Evolutionary conservation across 306 rosid species (phyloP), one percentile per base, ranked within the genome.

Genomic region (Morella rubra): DNA sequence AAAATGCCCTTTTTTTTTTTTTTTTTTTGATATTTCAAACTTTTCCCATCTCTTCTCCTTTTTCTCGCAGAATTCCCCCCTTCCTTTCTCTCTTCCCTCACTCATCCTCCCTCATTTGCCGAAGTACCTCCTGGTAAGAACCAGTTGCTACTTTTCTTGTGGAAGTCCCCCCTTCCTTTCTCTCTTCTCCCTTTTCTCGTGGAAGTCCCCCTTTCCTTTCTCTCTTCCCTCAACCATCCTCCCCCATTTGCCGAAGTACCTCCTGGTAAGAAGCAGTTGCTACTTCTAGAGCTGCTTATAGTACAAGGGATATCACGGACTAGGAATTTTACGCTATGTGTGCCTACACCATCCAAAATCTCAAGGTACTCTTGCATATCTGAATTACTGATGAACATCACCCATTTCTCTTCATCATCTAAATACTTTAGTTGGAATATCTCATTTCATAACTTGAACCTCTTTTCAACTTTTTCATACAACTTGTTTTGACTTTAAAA

Each of bases 401-500:
- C 97, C 98, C 97, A 93, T 78, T 93, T 96, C 64, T 91, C 86
- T 80, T 93, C 96, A 73, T 93, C 97, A 22, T 93, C 98, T 18
- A 91, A 75, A 77, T 91, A 93, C 69, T 85, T 93, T 78, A 91
- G 96, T 72, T 86, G 92, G 78, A 93, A 93, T 27, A 87, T 66
- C 49, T 93, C 97, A 3, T 71, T 80, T 77, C 84, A 89, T 55
- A 93, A 80, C 74, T 81, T 93, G 83, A 93, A 91, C 80, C 96
- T 81, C 77, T 74, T 72, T 24, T 80, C 96, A 72, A 93, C 84
- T 80, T 91, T 97, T 73, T 93, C 96, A 14, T 88, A 11, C 72
- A 62, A 59, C 76, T 76, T 73, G 81, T 76, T 77, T 84, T 81
- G 51, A 72, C 76, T 78, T 81, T 85, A 65, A 81, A 78, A 12